These are phyloP conservation scores for Spathaspora arborariae DNA, from an alignment of 805 yeast genomes.

Conservation along the genomic window DNA sequence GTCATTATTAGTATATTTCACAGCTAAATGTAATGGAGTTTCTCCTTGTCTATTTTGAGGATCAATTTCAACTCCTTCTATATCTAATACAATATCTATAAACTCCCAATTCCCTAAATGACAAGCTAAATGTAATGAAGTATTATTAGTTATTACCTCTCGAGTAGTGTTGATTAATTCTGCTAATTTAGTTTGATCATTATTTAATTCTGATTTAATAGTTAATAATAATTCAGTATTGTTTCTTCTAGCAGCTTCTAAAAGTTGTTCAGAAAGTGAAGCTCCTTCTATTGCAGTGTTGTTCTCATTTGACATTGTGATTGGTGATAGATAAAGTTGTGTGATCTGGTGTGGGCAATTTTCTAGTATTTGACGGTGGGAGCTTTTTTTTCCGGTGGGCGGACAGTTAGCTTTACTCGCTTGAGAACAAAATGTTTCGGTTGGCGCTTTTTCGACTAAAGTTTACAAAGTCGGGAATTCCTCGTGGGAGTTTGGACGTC, in stretches of 20 bases:
- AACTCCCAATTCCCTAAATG: conserved; percentile 82
- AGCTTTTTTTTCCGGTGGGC: too few relatives aligned
- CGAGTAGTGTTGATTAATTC: conserved; percentile 58
- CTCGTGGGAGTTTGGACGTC: too few relatives aligned
- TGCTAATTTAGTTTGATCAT: conserved; percentile 38
- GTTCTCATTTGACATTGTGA: not conserved
- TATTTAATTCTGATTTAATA: conserved; percentile 44
- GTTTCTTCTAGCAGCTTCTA: conserved; percentile 86
- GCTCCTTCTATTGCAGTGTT: conserved; percentile 51
- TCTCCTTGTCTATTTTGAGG: conserved; percentile 75
- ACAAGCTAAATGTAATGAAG: conserved; percentile 80
- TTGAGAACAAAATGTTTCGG: too few relatives aligned
- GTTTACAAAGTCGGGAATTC: too few relatives aligned
- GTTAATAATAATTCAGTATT: conserved; percentile 69
- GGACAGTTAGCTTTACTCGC: too few relatives aligned
- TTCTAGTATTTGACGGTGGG: too few relatives aligned
- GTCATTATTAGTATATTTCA: conserved; percentile 56
- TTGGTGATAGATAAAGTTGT: not conserved
- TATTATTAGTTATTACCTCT: conserved; percentile 72
- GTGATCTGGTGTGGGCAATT: not conserved
- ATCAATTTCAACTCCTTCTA: conserved; percentile 88
- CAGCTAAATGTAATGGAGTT: conserved; percentile 88
- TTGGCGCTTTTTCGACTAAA: too few relatives aligned
- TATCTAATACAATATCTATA: conserved; percentile 75
- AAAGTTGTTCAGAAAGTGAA: conserved; percentile 63